phyloP scores from a whole-genome alignment of 352 stramenopile genomes.

The Globisporangium yorkense region DNA sequence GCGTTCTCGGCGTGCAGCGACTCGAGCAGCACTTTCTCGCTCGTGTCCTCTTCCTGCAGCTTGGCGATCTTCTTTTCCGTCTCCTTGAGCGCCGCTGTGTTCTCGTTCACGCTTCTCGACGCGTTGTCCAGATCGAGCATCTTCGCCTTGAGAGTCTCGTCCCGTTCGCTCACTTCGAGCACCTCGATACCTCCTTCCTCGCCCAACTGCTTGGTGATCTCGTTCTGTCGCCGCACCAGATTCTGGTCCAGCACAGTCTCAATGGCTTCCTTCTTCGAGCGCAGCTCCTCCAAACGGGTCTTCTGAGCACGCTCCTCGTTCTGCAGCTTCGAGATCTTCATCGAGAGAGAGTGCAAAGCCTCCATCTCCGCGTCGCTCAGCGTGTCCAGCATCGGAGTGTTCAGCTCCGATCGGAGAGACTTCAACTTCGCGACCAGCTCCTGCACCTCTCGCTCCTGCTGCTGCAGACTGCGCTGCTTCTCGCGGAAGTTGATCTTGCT shows the following conservation, averaged over 20 bases:
- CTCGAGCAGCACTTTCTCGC: constrained; percentile 41
- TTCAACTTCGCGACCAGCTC: constrained; percentile 47
- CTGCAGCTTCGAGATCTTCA: constrained; percentile 73
- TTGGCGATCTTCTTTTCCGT: constrained; percentile 50
- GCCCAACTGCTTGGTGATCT: constrained; percentile 53
- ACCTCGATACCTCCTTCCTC: constrained; percentile 48
- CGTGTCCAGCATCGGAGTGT: constrained; percentile 70
- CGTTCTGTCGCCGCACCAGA: constrained; percentile 80
- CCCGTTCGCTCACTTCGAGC: constrained; percentile 49
- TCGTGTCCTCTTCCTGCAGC: constrained; percentile 46
- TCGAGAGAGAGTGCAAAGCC: constrained; percentile 51
- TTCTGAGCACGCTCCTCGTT: constrained; percentile 83
- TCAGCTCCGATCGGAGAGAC: constrained; percentile 52
- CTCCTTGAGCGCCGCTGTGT: constrained; percentile 49
- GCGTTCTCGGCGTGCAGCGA: constrained; percentile 52
- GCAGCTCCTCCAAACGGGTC: constrained; percentile 83
- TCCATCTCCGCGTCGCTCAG: constrained; percentile 49
- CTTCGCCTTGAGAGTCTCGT: constrained; percentile 82
- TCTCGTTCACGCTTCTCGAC: constrained; percentile 57
- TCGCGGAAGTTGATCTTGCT: constrained; percentile 48
- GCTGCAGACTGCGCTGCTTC: constrained; percentile 45
- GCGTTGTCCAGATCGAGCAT: constrained; percentile 88
- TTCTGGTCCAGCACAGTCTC: constrained; percentile 91
- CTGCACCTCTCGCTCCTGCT: constrained; percentile 60
- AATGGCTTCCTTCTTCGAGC: constrained; percentile 82